Evolutionary conservation across 305 asterid species (phyloP), one percentile per base, ranked within the genome.

Genomic region (Fraxinus baroniana): DNA sequence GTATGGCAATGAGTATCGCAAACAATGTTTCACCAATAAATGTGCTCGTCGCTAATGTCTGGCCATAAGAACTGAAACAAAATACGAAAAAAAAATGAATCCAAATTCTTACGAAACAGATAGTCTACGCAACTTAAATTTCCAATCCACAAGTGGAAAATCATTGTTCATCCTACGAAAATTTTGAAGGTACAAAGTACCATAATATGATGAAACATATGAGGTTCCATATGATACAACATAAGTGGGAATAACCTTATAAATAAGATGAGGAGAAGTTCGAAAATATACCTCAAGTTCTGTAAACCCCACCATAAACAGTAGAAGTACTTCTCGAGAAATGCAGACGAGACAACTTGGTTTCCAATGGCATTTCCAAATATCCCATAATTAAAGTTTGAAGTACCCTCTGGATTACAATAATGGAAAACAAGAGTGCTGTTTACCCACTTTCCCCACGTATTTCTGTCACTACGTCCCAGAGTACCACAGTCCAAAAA

Each of bases 231-330:
- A 62, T 62, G 71, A 20, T 22, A 62, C 32, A 62, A 62, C 28
- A 20, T 13, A 46, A 20, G 71, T 0, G 32, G 33, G 32, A 8
- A 62, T 0, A 22, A 20, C 5, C 71, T 2, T 22, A 1, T 52
- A n/a, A n/a, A 52, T 52, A 3, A 52, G 64, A 52, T 52, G 22
- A 55, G 12, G 0, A 5, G 66, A 55, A 55, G 26, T 18, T 55
- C 10, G 0, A 1, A 5, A 1, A 28, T 77, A n/a, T 87, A 94
- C 97, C 98, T 94, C 44, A 94, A 85, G 82, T 94, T 93, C 76
- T 92, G 96, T 74, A 94, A 88, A 68, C 98, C 98, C 98, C 98
- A 94, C 98, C 98, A 94, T 78, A 94, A 89, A 62, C 98, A 93
- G 86, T 93, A 94, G 83, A 94, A 90, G 89, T 91, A 93, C 91